phyloP scores from a whole-genome alignment of 345 rosid genomes.

The Dipteronia sinensis region DNA sequence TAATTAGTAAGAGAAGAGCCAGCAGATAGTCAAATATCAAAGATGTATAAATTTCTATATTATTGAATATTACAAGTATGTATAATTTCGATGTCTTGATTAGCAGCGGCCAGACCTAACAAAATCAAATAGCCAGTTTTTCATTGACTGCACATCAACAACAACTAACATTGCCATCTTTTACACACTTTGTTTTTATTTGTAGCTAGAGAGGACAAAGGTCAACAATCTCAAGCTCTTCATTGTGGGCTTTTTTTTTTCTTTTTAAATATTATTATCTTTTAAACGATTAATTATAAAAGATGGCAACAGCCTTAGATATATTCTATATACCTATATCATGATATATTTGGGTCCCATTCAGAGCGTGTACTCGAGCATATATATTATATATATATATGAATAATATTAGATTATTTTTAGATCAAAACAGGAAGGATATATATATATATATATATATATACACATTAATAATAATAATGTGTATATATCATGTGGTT shows the following conservation, averaged over 20 bases:
- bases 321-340: background rate
- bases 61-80: background rate
- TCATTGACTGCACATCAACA: background rate
- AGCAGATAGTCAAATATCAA: background rate
- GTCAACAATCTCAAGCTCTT: constrained; percentile 24
- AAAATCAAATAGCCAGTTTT: constrained; percentile 9
- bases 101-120: constrained; percentile 14
- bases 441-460: too few relatives aligned
- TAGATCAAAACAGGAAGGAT: background rate
- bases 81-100: background rate
- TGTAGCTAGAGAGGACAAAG: background rate
- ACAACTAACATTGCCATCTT: background rate
- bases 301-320: background rate
- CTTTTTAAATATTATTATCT: background rate
- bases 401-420: too few relatives aligned
- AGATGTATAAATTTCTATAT: background rate
- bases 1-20: too few relatives aligned
- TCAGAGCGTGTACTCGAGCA: background rate
- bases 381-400: too few relatives aligned
- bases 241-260: too few relatives aligned
- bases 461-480: too few relatives aligned
- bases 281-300: background rate
- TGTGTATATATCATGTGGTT: background rate
- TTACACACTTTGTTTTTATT: background rate
- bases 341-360: background rate